phyloP scores from a whole-genome alignment of 2,329 filamentous ascomycete genomes.

The Neoascochyta sp. region DNA sequence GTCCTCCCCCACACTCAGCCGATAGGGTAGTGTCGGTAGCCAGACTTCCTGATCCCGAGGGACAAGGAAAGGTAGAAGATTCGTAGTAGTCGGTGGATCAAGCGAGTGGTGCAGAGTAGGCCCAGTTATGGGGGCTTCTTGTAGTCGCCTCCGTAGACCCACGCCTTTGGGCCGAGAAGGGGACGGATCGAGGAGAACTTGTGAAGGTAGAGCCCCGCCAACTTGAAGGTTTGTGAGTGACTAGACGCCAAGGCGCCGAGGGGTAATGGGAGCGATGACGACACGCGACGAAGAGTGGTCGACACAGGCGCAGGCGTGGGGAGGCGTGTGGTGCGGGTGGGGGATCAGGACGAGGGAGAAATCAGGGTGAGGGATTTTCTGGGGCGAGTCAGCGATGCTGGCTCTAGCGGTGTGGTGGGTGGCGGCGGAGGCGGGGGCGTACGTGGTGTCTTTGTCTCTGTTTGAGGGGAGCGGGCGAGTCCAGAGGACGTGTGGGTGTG shows the following conservation, averaged over 20 bases:
- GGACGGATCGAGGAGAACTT: slow-evolving; percentile 75
- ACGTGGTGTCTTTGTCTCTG: slow-evolving; percentile 1
- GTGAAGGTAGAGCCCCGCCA: slow-evolving; percentile 77
- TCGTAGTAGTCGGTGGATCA: slow-evolving; percentile 14
- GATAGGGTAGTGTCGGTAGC: slow-evolving; percentile 19
- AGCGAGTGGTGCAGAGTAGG: slow-evolving; percentile 26
- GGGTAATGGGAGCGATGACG: slow-evolving; percentile 13
- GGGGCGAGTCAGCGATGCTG: slow-evolving; percentile 13
- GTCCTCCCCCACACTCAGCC: slow-evolving; percentile 46
- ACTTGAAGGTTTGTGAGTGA: slow-evolving; percentile 68
- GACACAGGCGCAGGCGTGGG: slow-evolving; percentile 26
- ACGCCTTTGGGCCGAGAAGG: slow-evolving; percentile 86
- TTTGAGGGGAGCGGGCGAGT: slow-evolving; percentile 13
- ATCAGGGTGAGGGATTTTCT: slow-evolving; percentile 15
- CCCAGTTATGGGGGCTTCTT: slow-evolving; percentile 95
- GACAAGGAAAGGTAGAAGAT: slow-evolving; percentile 18
- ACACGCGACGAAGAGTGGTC: no score
- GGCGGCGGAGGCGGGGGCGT: slow-evolving; percentile 5
- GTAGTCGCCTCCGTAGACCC: slow-evolving; percentile 90
- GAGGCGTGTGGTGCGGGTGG: slow-evolving; percentile 10
- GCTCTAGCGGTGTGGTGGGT: slow-evolving; percentile 10
- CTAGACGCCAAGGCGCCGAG: slow-evolving; percentile 41
- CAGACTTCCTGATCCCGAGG: slow-evolving; percentile 25
- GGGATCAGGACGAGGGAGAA: no score
- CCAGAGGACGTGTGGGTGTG: slow-evolving; percentile 26